Evolutionary conservation across 805 yeast species (phyloP).

Genomic region (Hagleromyces aurorensis): DNA sequence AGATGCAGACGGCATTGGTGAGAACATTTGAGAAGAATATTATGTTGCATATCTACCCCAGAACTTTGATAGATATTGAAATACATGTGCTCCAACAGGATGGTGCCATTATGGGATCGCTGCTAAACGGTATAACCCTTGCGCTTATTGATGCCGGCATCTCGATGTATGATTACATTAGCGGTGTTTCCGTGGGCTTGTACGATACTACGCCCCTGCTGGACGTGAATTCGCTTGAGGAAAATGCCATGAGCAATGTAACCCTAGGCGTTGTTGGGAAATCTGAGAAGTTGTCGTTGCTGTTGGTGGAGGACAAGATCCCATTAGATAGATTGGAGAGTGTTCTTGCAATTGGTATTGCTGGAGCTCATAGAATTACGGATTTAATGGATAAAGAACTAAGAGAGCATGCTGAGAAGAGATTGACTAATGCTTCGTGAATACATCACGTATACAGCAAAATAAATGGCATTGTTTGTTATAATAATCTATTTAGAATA

Average conservation of each 20-base stretch:
- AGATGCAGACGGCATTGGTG: conserved; percentile 56
- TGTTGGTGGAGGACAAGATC: conserved; percentile 74
- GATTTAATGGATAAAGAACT: conserved; percentile 83
- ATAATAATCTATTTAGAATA: too few relatives aligned
- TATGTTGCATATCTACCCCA: conserved; percentile 65
- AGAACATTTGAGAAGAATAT: conserved; percentile 70
- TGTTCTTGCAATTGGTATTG: conserved; percentile 71
- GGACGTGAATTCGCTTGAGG: conserved; percentile 79
- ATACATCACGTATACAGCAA: too few relatives aligned
- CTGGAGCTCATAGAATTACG: conserved; percentile 77
- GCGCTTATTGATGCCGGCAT: conserved; percentile 94
- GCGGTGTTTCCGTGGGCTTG: conserved; percentile 72
- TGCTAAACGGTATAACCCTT: conserved; percentile 78
- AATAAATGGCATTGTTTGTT: too few relatives aligned
- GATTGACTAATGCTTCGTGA: conserved; percentile 38
- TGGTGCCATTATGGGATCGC: conserved; percentile 76
- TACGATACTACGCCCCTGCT: conserved; percentile 71
- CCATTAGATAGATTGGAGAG: conserved; percentile 75
- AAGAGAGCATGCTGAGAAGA: conserved; percentile 60
- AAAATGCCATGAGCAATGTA: conserved; percentile 68
- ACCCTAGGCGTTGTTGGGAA: conserved; percentile 83
- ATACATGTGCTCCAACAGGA: conserved; percentile 81
- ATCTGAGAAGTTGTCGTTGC: conserved; percentile 66
- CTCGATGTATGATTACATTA: conserved; percentile 84
- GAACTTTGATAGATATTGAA: conserved; percentile 70